Base-by-base conservation (phyloP, 2,329 filamentous ascomycete species). In the Lasiodiplodia sp. region DNA sequence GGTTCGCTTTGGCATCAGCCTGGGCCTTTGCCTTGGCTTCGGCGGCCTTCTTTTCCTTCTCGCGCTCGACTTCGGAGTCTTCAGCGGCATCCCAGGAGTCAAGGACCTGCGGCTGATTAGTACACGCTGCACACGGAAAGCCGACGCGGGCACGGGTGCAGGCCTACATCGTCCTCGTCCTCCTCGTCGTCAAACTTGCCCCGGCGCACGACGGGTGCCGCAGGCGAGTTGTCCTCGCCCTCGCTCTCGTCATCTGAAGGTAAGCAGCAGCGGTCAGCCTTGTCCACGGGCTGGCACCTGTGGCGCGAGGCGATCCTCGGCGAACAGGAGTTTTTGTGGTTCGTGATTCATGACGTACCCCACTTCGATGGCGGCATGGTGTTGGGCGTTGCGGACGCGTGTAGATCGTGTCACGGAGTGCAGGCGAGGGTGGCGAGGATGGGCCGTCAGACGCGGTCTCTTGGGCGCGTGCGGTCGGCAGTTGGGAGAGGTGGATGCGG, bases 1-100 rank as follows among this genome's bases (percentile, higher is more conserved):
- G 96, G 76, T 90, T 93, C 66, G 93, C 93, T 53, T 92, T 93
- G 8, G 93, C 93, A 76, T 93, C 92, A 55, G 92, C 94, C 0
- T 94, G 93, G 34, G 93, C 94, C 82, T 96, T 96, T 69, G 92
- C 93, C 82, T 97, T 96, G 66, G 89, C 91, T 77, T 93, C 94
- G 6, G 87, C 91, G 63, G 90, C 93, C 84, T 95, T 96, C 82
- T 92, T 92, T 34, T 88, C 92, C 86, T 98, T 99, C 82, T 97
- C 94, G 76, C 94, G 92, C 85, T 99, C 96, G 75, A 90, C 95
- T 76, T 99, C 96, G 71, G 94, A 97, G 83, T 99, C 96, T 78
- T 98, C 96, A 74, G 92, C 94, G 69, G 93, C 95, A 77, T 98
- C 94, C 96, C 96, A 99, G 40, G 93, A 95, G 70, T 99, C 96